phyloP scores from a whole-genome alignment of 768 basidiomycete genomes.

The Phanerochaete sordida region DNA sequence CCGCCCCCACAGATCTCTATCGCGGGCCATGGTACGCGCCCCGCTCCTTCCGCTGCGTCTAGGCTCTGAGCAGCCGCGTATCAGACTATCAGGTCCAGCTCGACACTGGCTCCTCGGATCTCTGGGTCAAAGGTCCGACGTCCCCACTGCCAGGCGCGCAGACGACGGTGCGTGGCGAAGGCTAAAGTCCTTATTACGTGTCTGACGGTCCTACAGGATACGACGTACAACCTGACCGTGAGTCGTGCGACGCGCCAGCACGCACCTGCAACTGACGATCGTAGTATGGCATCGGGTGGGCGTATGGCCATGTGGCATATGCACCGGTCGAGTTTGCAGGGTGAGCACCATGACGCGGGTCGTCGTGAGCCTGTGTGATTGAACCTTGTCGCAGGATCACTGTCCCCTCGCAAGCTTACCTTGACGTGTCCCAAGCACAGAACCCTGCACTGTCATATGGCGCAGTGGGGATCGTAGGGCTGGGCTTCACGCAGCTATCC shows the following conservation, averaged over 20 bases:
- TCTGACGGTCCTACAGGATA: neutral
- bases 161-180: constrained; percentile 18
- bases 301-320: constrained; percentile 59
- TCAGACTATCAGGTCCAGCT: constrained; percentile 72
- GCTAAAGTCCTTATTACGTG: neutral
- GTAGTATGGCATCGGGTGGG: constrained; percentile 84
- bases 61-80: neutral
- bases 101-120: constrained; percentile 83
- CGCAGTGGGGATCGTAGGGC: constrained; percentile 67
- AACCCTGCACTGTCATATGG: constrained; percentile 76
- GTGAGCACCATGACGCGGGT: constrained; percentile 35
- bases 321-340: constrained; percentile 67
- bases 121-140: constrained; percentile 46
- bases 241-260: constrained; percentile 14
- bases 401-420: constrained; percentile 65
- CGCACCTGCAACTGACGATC: neutral
- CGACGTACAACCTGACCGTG: constrained; percentile 64
- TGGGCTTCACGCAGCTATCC: constrained; percentile 78
- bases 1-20: constrained; percentile 51
- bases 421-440: constrained; percentile 58
- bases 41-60: neutral
- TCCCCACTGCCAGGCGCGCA: constrained; percentile 18
- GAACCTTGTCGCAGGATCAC: constrained; percentile 41
- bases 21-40: constrained; percentile 51
- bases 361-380: neutral